Base-by-base conservation (phyloP, 164 flowering plant genomes). In the Cinnamomum micranthum region DNA sequence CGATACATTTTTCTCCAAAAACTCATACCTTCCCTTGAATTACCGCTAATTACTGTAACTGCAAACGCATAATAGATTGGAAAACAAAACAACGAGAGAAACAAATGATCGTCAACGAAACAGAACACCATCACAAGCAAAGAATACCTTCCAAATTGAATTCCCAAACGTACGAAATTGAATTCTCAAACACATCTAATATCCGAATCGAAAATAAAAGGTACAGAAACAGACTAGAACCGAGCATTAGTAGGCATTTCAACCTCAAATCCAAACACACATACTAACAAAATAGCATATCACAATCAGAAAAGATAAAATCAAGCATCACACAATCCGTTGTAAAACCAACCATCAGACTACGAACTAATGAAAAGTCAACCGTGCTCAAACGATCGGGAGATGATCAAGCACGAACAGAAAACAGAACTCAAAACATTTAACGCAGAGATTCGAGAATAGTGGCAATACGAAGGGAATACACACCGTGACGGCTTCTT, bases 401-500 rank as follows among this genome's bases (percentile, higher is more conserved):
- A 67, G 47, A 31, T 28, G 47, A 31, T 28, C 22, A 1, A 67
- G 2, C 17, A 13, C 47, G n/a, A 67, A 4, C 22, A 15, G 47
- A 65, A 27, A 31, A 67, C n/a, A 7, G 41, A 28, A 25, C 3
- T 19, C n/a, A 67, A 67, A 67, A 19, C 41, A 66, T 41, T 66
- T 14, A 25, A 66, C 28, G n/a, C n/a, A 13, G 69, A 1, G 27
- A 66, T 66, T 66, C 41, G 41, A 66, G 19, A 13, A 31, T 15
- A 66, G 52, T 24, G 5, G 31, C 17, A 70, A n/a, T 11, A 33
- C 23, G 35, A 55, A 35, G 27, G 55, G 35, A 14, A 4, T 47
- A 51, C 68, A 31, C 22, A 96, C 97, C 82, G 97, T 93, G 25
- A 93, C 72, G 72, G 91, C 89, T 78, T 95, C 99, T 75, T 85